A percentile compares a stretch with the other conserved stretches of the same genome.
Conservation (phyloP, 1,284 basidiomycete species). For the Leccinum subrobustum region DNA sequence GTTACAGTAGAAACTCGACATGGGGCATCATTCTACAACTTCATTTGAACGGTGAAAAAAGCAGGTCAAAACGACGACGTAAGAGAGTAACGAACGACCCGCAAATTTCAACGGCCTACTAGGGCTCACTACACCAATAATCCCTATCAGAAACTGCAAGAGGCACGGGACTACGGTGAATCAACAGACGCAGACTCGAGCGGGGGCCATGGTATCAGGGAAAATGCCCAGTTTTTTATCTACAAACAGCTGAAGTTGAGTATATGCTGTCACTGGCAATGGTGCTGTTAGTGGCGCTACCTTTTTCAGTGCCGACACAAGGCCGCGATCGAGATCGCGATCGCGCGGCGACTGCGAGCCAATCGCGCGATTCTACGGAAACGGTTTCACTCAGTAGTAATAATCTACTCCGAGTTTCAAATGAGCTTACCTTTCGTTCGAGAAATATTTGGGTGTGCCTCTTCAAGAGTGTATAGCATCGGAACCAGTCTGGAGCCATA, state of each 20-base stretch:
- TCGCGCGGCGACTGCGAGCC: background rate
- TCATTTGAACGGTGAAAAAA: too few species aligned
- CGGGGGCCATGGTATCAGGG: background rate
- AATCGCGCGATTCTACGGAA: background rate
- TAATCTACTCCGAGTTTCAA: background rate
- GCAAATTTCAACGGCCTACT: too few species aligned
- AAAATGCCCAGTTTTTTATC: background rate
- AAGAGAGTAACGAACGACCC: too few species aligned
- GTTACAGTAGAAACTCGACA: too few species aligned
- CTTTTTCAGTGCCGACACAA: background rate
- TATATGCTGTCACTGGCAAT: background rate
- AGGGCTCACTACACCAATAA: too few species aligned
- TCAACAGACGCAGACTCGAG: background rate
- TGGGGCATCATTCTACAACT: too few species aligned
- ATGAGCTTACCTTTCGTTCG: background rate
- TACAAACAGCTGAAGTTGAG: background rate
- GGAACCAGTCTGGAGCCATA: too few species aligned
- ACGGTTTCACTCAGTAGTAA: background rate
- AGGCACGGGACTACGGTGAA: background rate
- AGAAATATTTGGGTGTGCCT: background rate
- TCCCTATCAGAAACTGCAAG: too few species aligned
- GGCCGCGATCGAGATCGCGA: background rate
- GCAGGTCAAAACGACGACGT: too few species aligned
- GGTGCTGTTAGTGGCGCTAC: background rate
- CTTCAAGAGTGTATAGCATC: too few species aligned